Evolutionary conservation across 768 basidiomycete species (phyloP).

Genomic region (Termitomyces sp.): DNA sequence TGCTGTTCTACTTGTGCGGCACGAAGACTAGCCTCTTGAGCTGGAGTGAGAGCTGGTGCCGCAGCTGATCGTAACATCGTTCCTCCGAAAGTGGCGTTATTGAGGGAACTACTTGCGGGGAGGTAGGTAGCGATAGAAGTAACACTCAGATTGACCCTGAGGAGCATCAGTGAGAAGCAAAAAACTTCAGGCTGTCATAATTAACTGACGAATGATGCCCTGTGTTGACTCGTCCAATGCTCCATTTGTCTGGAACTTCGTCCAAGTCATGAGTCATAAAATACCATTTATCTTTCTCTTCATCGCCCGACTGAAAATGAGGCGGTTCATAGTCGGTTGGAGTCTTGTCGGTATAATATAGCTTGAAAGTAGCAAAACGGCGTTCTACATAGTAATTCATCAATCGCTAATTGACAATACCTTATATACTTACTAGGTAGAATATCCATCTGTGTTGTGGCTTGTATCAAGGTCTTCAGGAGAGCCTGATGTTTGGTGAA

Average conservation of each 20-base stretch:
- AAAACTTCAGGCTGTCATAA: not conserved
- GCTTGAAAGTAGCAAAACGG: slow-evolving; percentile 85
- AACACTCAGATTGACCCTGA: slow-evolving; percentile 67
- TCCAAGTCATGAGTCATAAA: slow-evolving; percentile 73
- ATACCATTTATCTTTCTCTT: slow-evolving; percentile 71
- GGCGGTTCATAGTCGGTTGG: slow-evolving; percentile 85
- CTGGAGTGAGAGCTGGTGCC: slow-evolving; percentile 45
- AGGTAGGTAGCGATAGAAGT: slow-evolving; percentile 73
- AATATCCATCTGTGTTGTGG: slow-evolving; percentile 76
- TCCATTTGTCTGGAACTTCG: slow-evolving; percentile 74
- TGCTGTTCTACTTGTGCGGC: slow-evolving; percentile 58
- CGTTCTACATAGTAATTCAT: slow-evolving; percentile 42
- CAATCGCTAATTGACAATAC: not conserved
- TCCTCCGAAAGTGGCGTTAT: slow-evolving; percentile 54
- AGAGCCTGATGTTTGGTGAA: slow-evolving; percentile 44
- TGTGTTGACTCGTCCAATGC: slow-evolving; percentile 63
- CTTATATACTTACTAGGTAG: slow-evolving; percentile 59
- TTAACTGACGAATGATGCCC: slow-evolving; percentile 66
- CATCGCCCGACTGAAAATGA: slow-evolving; percentile 69
- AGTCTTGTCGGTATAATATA: slow-evolving; percentile 78
- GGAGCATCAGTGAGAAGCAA: not conserved
- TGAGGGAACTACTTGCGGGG: slow-evolving; percentile 55
- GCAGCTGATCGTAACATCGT: slow-evolving; percentile 29
- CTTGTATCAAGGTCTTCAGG: slow-evolving; percentile 72
- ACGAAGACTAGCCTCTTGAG: slow-evolving; percentile 53